These are phyloP conservation scores for Polychytrium aggregatum DNA, from an alignment of 192 early-diverging fungal genomes.

Conservation along the genomic window DNA sequence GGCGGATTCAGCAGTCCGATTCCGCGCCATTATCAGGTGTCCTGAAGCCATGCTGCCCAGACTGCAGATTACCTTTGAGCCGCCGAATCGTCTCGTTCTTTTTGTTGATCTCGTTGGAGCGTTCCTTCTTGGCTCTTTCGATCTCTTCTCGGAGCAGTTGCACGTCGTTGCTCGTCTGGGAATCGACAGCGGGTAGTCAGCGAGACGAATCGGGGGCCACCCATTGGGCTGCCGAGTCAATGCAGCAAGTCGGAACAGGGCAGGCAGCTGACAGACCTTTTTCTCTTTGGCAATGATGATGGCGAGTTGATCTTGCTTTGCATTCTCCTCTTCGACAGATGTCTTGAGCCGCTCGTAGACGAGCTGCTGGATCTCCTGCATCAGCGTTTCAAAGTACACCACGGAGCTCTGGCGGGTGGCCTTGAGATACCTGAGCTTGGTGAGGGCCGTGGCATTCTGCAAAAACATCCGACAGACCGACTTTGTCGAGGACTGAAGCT, in stretches of 20 bases:
- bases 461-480: conserved; percentile 27
- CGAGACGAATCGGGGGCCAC: conserved; percentile 4
- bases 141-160: conserved; percentile 29
- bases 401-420: conserved; percentile 17
- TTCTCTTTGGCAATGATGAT: conserved; percentile 46
- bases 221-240: neutral
- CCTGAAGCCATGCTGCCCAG: conserved; percentile 5
- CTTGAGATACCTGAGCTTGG: conserved; percentile 35
- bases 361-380: conserved; percentile 40
- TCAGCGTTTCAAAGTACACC: conserved; percentile 27
- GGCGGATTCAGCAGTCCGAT: conserved; percentile 2
- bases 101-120: conserved; percentile 36
- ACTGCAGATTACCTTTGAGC: conserved; percentile 46
- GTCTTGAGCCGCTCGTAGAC: conserved; percentile 38
- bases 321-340: conserved; percentile 42
- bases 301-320: conserved; percentile 34
- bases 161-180: conserved; percentile 38
- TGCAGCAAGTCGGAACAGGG: neutral
- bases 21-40: too few species aligned
- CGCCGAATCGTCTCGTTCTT: conserved; percentile 41
- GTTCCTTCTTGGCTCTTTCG: conserved; percentile 37
- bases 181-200: neutral
- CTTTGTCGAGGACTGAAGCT: conserved; percentile 21
- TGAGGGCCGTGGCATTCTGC: conserved; percentile 28
- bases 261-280: conserved; percentile 18